Conservation (phyloP, 2,329 filamentous ascomycete genomes). For the Diaporthe sp. region DNA sequence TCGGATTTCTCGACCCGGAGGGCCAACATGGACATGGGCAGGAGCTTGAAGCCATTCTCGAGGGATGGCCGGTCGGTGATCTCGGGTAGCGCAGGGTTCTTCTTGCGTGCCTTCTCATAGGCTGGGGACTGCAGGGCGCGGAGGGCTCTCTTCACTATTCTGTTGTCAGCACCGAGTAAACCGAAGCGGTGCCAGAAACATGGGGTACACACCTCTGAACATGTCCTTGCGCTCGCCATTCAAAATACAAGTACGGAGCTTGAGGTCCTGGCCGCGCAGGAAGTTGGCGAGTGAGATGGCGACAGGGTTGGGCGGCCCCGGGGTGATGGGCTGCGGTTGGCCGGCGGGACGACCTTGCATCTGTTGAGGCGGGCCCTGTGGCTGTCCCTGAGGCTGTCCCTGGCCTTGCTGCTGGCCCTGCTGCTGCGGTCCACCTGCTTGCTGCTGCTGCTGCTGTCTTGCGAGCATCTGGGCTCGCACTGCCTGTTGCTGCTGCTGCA, state of each 20-base stretch:
- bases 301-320: constrained; percentile 88
- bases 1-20: constrained; percentile 89
- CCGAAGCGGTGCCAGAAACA: not conserved
- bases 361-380: constrained; percentile 52
- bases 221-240: constrained; percentile 98
- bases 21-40: constrained; percentile 94
- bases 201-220: constrained; percentile 80
- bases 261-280: constrained; percentile 85
- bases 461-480: constrained; percentile 59
- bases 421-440: constrained; percentile 44
- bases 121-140: constrained; percentile 89
- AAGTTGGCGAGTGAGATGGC: constrained; percentile 92
- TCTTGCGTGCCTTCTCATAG: constrained; percentile 89
- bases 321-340: constrained; percentile 76
- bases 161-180: constrained; percentile 39
- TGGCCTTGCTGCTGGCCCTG: constrained; percentile 44
- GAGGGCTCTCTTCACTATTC: constrained; percentile 91
- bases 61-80: constrained; percentile 90
- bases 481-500: constrained; percentile 68
- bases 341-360: constrained; percentile 57
- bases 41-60: constrained; percentile 93
- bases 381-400: constrained; percentile 53
- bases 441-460: constrained; percentile 54
- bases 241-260: constrained; percentile 90
- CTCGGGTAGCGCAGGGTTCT: constrained; percentile 89